Evolutionary conservation across 2,329 filamentous ascomycete species (phyloP).

Genomic region (Fusarium armeniacum): DNA sequence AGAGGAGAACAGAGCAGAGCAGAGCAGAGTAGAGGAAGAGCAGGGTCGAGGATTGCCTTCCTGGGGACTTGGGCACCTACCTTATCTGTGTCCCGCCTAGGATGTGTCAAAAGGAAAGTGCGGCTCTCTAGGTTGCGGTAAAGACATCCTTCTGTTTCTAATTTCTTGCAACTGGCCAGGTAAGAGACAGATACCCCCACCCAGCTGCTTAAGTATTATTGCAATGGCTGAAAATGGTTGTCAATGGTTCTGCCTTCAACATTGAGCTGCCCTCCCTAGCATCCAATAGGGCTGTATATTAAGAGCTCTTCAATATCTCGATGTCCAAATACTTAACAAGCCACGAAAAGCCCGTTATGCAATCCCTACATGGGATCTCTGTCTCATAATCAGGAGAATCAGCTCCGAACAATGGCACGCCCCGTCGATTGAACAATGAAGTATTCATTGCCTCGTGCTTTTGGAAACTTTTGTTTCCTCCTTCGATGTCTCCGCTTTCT

Average conservation of each 20-base stretch:
- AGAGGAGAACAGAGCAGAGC: slow-evolving; percentile 5
- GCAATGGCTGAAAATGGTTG: not conserved
- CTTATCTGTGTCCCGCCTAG: not conserved
- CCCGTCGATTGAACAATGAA: not conserved
- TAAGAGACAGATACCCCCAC: not conserved
- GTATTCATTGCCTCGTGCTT: not conserved
- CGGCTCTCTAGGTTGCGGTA: slow-evolving; percentile 23
- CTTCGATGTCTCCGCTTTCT: not conserved
- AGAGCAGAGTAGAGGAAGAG: slow-evolving; percentile 8
- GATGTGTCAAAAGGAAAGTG: slow-evolving; percentile 24
- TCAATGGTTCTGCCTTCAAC: slow-evolving; percentile 8
- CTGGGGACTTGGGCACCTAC: not conserved
- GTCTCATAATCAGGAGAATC: slow-evolving; percentile 28
- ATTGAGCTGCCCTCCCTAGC: not conserved
- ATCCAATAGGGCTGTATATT: slow-evolving; percentile 20
- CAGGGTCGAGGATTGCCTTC: slow-evolving; percentile 23
- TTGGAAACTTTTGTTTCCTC: slow-evolving; percentile 3
- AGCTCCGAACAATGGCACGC: slow-evolving; percentile 14
- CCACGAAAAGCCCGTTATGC: slow-evolving; percentile 30
- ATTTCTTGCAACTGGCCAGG: slow-evolving; percentile 8
- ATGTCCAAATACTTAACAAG: slow-evolving; percentile 22
- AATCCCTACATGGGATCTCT: slow-evolving; percentile 20
- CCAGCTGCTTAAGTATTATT: not conserved
- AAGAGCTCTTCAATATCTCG: slow-evolving; percentile 21
- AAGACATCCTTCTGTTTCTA: slow-evolving; percentile 22